Evolutionary conservation across 2,329 filamentous ascomycete species (phyloP).

Genomic region (Fusarium hostae): DNA sequence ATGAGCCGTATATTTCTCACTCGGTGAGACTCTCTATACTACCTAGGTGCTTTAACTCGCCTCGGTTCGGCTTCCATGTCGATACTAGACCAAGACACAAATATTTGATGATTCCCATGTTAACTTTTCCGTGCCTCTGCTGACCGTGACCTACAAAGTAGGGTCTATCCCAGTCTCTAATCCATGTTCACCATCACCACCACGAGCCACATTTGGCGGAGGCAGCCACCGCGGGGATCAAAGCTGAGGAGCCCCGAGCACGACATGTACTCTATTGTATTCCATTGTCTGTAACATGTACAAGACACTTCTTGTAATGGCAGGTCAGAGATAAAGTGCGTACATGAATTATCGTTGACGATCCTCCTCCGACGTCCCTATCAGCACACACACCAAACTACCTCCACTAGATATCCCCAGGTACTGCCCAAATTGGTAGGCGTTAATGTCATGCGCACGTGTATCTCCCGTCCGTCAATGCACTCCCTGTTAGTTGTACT

Average conservation of each 20-base stretch:
- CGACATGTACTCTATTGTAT: conserved; percentile 16
- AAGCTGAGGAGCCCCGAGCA: conserved; percentile 37
- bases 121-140: conserved; percentile 33
- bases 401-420: neutral
- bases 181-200: conserved; percentile 19
- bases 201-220: conserved; percentile 9
- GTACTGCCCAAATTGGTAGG: conserved; percentile 33
- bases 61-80: conserved; percentile 24
- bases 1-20: conserved; percentile 8
- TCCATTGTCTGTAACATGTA: neutral
- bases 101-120: conserved; percentile 9
- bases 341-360: neutral
- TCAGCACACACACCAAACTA: conserved; percentile 2
- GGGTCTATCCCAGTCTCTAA: conserved; percentile 12
- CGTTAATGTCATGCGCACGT: conserved; percentile 41
- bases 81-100: conserved; percentile 6
- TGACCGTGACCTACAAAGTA: conserved; percentile 38
- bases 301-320: conserved; percentile 8
- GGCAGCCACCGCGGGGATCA: conserved; percentile 36
- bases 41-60: neutral
- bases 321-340: conserved; percentile 21
- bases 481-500: neutral
- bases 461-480: conserved; percentile 19
- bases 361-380: neutral
- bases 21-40: conserved; percentile 5